phyloP scores from a whole-genome alignment of 169 alveolate genomes.

The Fabrea salina region DNA sequence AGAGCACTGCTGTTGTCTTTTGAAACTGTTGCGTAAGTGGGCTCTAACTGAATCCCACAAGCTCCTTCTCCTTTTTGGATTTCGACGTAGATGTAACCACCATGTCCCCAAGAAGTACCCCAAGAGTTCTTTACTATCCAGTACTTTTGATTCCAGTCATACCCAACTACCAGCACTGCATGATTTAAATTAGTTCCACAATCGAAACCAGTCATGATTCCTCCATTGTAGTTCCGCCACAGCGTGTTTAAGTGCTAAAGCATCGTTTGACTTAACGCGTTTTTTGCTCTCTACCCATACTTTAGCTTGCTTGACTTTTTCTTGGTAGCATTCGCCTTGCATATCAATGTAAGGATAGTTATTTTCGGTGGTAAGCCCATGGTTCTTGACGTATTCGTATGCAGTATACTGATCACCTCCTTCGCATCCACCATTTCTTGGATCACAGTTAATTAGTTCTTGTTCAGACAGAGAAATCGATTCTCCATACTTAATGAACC shows the following conservation, averaged over 20 bases:
- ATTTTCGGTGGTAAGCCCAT: slow-evolving; percentile 64
- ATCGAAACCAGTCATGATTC: slow-evolving; percentile 58
- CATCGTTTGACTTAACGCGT: slow-evolving; percentile 27
- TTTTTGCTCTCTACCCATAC: not conserved
- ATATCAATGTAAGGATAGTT: slow-evolving; percentile 71
- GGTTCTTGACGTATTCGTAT: slow-evolving; percentile 51
- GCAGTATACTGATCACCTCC: slow-evolving; percentile 76
- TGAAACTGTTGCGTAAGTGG: slow-evolving; percentile 8
- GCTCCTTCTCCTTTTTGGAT: slow-evolving; percentile 38
- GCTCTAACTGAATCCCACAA: slow-evolving; percentile 16
- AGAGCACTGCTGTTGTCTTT: too few relatives aligned
- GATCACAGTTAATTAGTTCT: slow-evolving; percentile 69
- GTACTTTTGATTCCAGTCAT: slow-evolving; percentile 27
- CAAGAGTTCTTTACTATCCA: slow-evolving; percentile 73
- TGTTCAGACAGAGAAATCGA: slow-evolving; percentile 59
- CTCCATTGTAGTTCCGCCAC: slow-evolving; percentile 86
- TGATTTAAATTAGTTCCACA: slow-evolving; percentile 80
- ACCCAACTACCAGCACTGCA: slow-evolving; percentile 77
- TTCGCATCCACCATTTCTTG: slow-evolving; percentile 68
- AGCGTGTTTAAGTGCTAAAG: slow-evolving; percentile 50
- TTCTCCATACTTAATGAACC: not conserved
- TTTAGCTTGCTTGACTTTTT: not conserved
- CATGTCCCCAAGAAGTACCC: slow-evolving; percentile 72
- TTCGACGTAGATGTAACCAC: slow-evolving; percentile 63
- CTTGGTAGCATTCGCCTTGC: slow-evolving; percentile 50